Base-by-base conservation (phyloP, 805 yeast species). In the Metschnikowia corniflorae region DNA sequence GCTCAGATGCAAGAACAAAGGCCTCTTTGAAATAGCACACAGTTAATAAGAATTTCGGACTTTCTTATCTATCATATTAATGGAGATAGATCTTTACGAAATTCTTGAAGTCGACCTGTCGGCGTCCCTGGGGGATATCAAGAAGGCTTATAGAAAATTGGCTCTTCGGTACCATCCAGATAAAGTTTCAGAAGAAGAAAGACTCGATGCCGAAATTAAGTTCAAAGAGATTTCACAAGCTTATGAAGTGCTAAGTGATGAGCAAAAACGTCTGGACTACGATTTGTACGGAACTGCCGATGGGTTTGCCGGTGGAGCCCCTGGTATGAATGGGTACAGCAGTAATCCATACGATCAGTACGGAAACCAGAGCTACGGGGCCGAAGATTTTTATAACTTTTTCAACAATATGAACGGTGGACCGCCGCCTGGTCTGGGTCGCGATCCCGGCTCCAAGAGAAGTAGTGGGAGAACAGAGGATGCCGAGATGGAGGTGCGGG, bases 81-180 rank as follows among this genome's bases (percentile, higher is more conserved):
- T 43, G 48, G 37, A 34, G n/a, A 29, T 40, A 19, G 58, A 60
- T 42, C 60, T 71, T 33, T 88, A 87, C 61, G 86, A 75, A 30
- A 64, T 85, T 3, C 70, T 88, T 16, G 95, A 86, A 25, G 77
- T 88, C 4, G 76, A 74, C 6, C 56, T 70, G 2, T 68, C 74
- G 14, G 95, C 96, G 0, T 62, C 86, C 1, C 61, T 75, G 21
- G 63, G 62, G 1, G 96, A 89, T 45, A 86, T 91, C 55, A 82
- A 82, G 50, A 80, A 76, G 58, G 95, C 96, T 0, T 91, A 86
- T 61, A 73, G 94, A 47, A 83, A 80, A 49, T 71, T 87, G 32
- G 97, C 97, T 8, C 69, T 91, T 26, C 67, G 70, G 42, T 77
- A 80, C 51, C 97, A 91, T 60, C 97, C 97, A 0, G 97, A 91